These are phyloP conservation scores for Trichoderma breve DNA, from an alignment of 2,329 filamentous ascomycete genomes.

Conservation along the genomic window DNA sequence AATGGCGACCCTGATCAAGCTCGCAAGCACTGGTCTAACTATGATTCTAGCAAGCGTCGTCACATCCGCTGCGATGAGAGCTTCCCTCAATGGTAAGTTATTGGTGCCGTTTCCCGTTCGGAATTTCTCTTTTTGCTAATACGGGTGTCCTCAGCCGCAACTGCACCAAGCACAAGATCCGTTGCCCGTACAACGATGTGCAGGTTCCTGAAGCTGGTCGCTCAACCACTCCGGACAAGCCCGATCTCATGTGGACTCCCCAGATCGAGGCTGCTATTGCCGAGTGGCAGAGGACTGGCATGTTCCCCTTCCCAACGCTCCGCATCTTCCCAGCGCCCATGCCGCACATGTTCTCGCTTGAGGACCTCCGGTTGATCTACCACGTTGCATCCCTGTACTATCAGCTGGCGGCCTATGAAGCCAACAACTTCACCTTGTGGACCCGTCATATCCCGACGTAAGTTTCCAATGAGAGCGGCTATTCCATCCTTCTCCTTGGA, in stretches of 20 bases:
- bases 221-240: slow-evolving; percentile 59
- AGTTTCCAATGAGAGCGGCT: slow-evolving; percentile 39
- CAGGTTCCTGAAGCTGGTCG: slow-evolving; percentile 61
- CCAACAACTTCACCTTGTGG: slow-evolving; percentile 87
- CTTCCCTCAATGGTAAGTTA: slow-evolving; percentile 87
- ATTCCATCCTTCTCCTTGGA: neutral
- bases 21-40: neutral
- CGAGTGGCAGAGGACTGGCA: slow-evolving; percentile 78
- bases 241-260: slow-evolving; percentile 79
- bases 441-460: slow-evolving; percentile 89
- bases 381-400: slow-evolving; percentile 84
- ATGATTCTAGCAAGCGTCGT: slow-evolving; percentile 66
- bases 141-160: slow-evolving; percentile 65
- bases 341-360: slow-evolving; percentile 69
- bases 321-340: slow-evolving; percentile 72
- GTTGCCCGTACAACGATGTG: slow-evolving; percentile 95
- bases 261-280: slow-evolving; percentile 79
- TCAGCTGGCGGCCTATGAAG: slow-evolving; percentile 73
- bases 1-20: neutral
- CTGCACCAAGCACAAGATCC: slow-evolving; percentile 98
- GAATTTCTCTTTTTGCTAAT: slow-evolving; percentile 18
- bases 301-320: slow-evolving; percentile 82
- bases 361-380: slow-evolving; percentile 84
- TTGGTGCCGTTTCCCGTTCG: neutral
- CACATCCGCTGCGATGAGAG: slow-evolving; percentile 98